Percentiles rank a stretch among this genome's conserved stretches.
phyloP scores from a whole-genome alignment of 1,139 yeast genomes.

The Nakaseomyces kungkrabaensis region DNA sequence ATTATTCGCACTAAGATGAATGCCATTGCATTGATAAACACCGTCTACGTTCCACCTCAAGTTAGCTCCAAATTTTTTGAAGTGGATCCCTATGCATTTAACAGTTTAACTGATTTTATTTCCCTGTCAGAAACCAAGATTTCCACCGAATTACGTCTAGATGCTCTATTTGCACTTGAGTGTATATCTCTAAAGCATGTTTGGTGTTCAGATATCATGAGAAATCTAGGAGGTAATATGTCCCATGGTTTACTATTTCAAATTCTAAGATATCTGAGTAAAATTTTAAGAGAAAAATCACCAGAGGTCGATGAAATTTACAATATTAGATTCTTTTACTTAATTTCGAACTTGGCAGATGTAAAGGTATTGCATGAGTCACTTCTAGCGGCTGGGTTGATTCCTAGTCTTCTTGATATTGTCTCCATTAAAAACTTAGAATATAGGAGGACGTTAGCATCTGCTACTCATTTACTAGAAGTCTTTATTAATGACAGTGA shows the following conservation, averaged over 20 bases:
- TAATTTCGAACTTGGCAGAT: slow-evolving; percentile 49
- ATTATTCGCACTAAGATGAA: slow-evolving; percentile 56
- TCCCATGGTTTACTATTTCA: slow-evolving; percentile 78
- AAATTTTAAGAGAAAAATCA: slow-evolving; percentile 32
- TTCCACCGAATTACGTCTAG: slow-evolving; percentile 43
- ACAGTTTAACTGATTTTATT: slow-evolving; percentile 59
- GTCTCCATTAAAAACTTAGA: slow-evolving; percentile 41
- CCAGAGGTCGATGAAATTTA: slow-evolving; percentile 37
- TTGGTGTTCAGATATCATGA: slow-evolving; percentile 69
- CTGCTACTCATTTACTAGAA: slow-evolving; percentile 55
- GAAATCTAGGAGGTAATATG: slow-evolving; percentile 84
- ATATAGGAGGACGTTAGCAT: slow-evolving; percentile 50
- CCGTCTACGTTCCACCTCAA: slow-evolving; percentile 37
- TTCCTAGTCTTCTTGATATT: slow-evolving; percentile 56
- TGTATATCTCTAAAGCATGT: slow-evolving; percentile 58
- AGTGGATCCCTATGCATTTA: slow-evolving; percentile 64
- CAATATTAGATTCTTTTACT: slow-evolving; percentile 44
- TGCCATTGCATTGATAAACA: slow-evolving; percentile 55
- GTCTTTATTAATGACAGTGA: slow-evolving; percentile 41
- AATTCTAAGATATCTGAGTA: slow-evolving; percentile 51
- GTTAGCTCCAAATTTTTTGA: slow-evolving; percentile 61
- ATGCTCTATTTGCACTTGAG: slow-evolving; percentile 62
- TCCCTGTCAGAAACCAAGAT: slow-evolving; percentile 43
- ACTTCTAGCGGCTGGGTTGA: slow-evolving; percentile 59
- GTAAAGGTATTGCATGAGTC: slow-evolving; percentile 42